Evolutionary conservation across 2,329 filamentous ascomycete species (phyloP), one percentile per base, ranked within the genome.

Genomic region (Penicillium glabrum): DNA sequence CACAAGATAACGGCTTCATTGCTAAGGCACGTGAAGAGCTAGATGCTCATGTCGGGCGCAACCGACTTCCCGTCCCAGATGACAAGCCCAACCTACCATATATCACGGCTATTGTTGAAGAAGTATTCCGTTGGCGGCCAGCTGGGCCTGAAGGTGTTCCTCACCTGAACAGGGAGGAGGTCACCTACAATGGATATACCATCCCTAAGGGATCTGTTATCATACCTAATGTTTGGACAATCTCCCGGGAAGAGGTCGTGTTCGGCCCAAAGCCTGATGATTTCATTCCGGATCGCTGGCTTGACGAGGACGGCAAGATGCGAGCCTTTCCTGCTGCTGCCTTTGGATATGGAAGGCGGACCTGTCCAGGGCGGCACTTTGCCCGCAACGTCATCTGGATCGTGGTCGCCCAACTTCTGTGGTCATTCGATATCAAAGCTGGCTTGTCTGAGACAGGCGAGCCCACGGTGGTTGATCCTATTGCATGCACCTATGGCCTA

Each of bases 131-230:
- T 8, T 66, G 70, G 55, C 57, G 65, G 16, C 72, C 72, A 5
- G 60, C 63, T 5, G 56, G 54, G 2, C 62, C 56, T 8, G 51
- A 57, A 27, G 63, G 61, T n/a, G 55, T 64, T 11, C 63, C 61
- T 19, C 72, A 75, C 46, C 54, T 56, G 27, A 66, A 63, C 14
- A 63, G 53, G 21, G 60, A 61, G 6, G 71, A 73, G 26, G 58
- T 62, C 16, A 41, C 50, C 9, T 75, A 74, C 57, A 68, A 72
- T 31, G 66, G 67, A 33, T 65, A 70, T 37, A 50, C 58, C 35
- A 74, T 77, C 23, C 73, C 74, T 16, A 68, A 69, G 41, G 67
- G 66, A 21, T 70, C 73, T 8, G 64, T 68, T 3, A 41, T 75
- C 11, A 26, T 66, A 10, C 51, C 56, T 10, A 70, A 65, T n/a